Evolutionary conservation across 371 early-diverging fungal genomes (phyloP), one percentile per base, ranked within the genome.

Genomic region (Neoconidiobolus thromboides): DNA sequence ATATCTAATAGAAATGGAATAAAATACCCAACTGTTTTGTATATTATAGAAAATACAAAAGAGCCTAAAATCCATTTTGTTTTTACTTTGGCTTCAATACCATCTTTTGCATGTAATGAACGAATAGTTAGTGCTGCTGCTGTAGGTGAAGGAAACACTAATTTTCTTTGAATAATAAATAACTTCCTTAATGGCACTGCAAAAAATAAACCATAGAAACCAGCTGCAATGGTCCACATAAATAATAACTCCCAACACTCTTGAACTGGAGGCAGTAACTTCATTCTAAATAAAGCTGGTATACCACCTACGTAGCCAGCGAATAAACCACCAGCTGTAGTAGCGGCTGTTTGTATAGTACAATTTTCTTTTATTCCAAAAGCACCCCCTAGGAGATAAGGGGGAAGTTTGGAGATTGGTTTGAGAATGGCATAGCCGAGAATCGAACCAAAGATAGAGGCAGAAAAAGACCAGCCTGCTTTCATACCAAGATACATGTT

Each of bases 151-250:
- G 86, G 86, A 76, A 85, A 85, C 62, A 77, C 74, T 63, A 85
- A 66, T 44, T 83, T 75, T 64, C 79, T 78, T 63, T 83, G 80
- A 65, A 85, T 71, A 60, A 85, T 77, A 60, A 80, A 86, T 61
- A 82, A 82, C 1, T 68, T 62, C 49, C 86, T 77, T 39, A 86
- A 77, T 40, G 86, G 86, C 2, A 86, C 76, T 54, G 83, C 83
- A 64, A 86, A 86, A 71, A 84, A 86, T 41, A 84, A 68, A 60
- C 86, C 86, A 58, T 79, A 84, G 70, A 80, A 80, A 46, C 82
- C 80, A 14, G 79, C 75, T 49, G 75, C 74, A 51, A 76, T 71
- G n/a, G 80, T 74, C 73, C 81, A 82, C 39, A 76, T 64, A 3
- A 74, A 62, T 15, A 74, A 66, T 26, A 72, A 70, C 43, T 69